A percentile compares a stretch with the other conserved stretches of the same genome.
Evolutionary conservation across 2,329 filamentous ascomycete species (phyloP).

Genomic region (Fusarium compactum): DNA sequence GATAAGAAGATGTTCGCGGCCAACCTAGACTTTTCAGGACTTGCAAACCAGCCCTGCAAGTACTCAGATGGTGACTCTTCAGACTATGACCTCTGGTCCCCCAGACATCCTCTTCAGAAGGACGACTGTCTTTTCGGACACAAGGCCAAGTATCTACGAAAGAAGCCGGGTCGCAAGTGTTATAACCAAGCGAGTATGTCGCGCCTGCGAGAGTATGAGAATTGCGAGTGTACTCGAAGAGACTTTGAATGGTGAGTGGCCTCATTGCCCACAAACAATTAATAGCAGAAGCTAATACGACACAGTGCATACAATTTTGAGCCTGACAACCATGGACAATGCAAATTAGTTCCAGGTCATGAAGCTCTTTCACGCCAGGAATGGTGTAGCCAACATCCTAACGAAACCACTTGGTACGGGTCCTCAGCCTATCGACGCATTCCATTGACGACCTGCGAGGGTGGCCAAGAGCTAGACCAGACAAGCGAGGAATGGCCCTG

Average conservation of each 20-base stretch:
- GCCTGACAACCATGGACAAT: constrained; percentile 80
- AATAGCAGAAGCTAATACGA: constrained; percentile 24
- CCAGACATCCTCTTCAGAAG: constrained; percentile 81
- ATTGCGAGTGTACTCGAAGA: constrained; percentile 84
- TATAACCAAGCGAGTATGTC: constrained; percentile 82
- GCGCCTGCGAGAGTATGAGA: constrained; percentile 77
- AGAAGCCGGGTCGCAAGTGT: constrained; percentile 82
- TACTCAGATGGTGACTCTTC: constrained; percentile 68
- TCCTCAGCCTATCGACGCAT: constrained; percentile 91
- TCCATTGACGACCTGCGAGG: constrained; percentile 86
- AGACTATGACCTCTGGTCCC: constrained; percentile 90
- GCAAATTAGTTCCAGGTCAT: constrained; percentile 80
- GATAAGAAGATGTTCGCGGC: constrained; percentile 75
- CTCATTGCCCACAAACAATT: not conserved
- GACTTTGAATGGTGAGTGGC: constrained; percentile 90
- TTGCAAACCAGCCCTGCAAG: constrained; percentile 79
- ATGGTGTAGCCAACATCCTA: constrained; percentile 71
- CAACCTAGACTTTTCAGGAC: constrained; percentile 88
- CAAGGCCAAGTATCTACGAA: constrained; percentile 88
- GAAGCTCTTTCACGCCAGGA: constrained; percentile 65
- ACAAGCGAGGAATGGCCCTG: constrained; percentile 69
- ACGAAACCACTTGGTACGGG: constrained; percentile 82
- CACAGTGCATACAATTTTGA: constrained; percentile 94
- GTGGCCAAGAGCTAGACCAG: constrained; percentile 80
- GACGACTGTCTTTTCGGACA: constrained; percentile 94